Evolutionary conservation across 805 yeast genomes (phyloP), one percentile per base, ranked within the genome.

Genomic region (Saccharomycopsis sp.): DNA sequence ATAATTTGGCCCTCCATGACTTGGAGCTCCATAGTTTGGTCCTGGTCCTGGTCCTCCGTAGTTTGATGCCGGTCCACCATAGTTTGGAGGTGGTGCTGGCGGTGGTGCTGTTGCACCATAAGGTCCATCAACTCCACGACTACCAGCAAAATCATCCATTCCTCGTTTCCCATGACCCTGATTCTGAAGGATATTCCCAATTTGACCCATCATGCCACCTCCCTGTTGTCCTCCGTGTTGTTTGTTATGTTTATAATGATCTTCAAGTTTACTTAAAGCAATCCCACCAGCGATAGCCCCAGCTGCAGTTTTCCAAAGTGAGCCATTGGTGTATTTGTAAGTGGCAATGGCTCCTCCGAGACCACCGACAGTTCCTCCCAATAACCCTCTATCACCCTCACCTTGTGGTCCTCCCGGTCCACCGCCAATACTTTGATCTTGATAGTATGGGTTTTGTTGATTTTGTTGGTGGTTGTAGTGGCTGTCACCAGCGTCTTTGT

Each of bases 351-450:
- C 47, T 28, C 47, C 47, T 17, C 31, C 43, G 14, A 31, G 17
- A 24, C n/a, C 46, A 16, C 47, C 47, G n/a, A 20, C 47, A 16
- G 43, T 38, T 8, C 20, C 39, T 7, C 47, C 47, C 29, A 43
- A 9, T 9, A 43, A 4, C 7, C 47, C 47, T 38, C 47, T 28
- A 23, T 43, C 47, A 3, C 47, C 47, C 24, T 41, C 44, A 4
- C 14, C 37, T n/a, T n/a, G n/a, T n/a, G n/a, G n/a, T n/a, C n/a
- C n/a, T n/a, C n/a, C n/a, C n/a, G n/a, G n/a, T 4, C 19, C 43
- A 17, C 20, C 20, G 7, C 7, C 24, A 34, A 22, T 17, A 21
- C 13, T n/a, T 9, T 20, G 38, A 21, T 21, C 39, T n/a, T 41
- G 21, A 9, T 23, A 19, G 17, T 38, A 32, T n/a, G 38, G 21